Evolutionary conservation across 352 stramenopile genomes (phyloP).

Genomic region (Globisporangium okanoganense): DNA sequence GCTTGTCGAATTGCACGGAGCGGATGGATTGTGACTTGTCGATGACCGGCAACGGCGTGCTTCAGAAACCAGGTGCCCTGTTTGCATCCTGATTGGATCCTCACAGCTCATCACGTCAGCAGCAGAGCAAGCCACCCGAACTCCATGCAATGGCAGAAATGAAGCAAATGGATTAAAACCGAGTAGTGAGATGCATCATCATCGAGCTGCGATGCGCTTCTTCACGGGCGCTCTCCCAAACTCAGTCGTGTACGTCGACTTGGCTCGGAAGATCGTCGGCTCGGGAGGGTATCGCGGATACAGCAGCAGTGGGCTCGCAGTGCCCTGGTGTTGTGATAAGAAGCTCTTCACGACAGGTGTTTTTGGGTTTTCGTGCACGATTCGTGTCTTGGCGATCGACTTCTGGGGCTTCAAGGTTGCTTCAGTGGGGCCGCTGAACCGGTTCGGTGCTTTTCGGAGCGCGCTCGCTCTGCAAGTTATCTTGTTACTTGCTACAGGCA

Average conservation of each 20-base stretch:
- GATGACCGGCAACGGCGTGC: conserved; percentile 4
- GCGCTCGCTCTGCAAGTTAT: background rate
- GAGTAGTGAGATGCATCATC: background rate
- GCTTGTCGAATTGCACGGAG: background rate
- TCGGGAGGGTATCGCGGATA: conserved; percentile 47
- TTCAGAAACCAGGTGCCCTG: too few relatives aligned
- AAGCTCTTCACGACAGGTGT: conserved; percentile 3
- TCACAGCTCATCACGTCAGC: background rate
- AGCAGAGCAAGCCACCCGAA: background rate
- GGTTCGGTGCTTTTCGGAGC: background rate
- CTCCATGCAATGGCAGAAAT: background rate
- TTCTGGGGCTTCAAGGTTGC: background rate
- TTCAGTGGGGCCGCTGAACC: background rate
- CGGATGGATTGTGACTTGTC: conserved; percentile 13
- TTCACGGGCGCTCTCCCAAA: conserved; percentile 15
- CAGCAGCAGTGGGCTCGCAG: conserved; percentile 42
- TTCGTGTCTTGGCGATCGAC: background rate
- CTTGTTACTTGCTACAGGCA: background rate
- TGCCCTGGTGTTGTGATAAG: conserved; percentile 11
- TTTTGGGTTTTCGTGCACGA: background rate
- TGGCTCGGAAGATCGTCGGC: conserved; percentile 30
- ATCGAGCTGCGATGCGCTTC: conserved; percentile 3
- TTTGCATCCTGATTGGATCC: too few relatives aligned
- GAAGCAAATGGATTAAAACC: background rate
- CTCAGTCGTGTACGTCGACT: conserved; percentile 35